Conservation (phyloP, 805 yeast species). For the Ogataea pini region DNA sequence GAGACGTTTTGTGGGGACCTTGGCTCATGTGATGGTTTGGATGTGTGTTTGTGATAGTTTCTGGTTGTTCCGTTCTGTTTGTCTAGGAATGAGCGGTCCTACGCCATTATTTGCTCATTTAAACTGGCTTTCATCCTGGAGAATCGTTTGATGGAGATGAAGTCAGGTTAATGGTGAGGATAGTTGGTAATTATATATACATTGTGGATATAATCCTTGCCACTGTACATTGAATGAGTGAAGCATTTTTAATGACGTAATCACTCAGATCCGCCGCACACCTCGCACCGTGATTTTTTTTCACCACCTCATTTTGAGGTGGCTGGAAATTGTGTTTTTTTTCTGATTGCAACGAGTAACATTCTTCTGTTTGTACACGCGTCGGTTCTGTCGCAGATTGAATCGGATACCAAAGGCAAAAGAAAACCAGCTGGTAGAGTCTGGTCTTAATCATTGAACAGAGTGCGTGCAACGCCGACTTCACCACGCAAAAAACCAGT, state of each 20-base stretch:
- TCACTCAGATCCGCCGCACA: neutral
- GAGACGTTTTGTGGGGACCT: constrained; percentile 24
- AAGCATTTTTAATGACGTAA: no score
- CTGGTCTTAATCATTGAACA: neutral
- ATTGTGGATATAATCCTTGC: no score
- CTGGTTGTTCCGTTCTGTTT: constrained; percentile 59
- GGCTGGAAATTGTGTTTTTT: neutral
- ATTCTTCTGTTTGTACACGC: neutral
- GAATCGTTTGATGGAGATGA: constrained; percentile 5
- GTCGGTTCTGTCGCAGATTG: neutral
- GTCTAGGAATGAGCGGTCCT: constrained; percentile 66
- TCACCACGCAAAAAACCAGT: neutral
- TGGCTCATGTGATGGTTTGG: constrained; percentile 44
- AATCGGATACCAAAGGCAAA: no score
- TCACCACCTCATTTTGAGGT: neutral
- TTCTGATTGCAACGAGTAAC: neutral
- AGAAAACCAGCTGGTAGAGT: neutral
- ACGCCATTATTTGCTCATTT: constrained; percentile 41
- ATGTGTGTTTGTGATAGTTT: constrained; percentile 50
- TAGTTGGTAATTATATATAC: no score
- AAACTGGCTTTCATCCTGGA: constrained; percentile 42
- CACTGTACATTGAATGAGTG: no score
- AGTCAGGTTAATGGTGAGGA: no score
- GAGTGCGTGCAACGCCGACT: neutral
- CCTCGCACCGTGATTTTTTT: constrained; percentile 9